phyloP scores from a whole-genome alignment of 371 early-diverging fungal species.

The Mucor irregularis region DNA sequence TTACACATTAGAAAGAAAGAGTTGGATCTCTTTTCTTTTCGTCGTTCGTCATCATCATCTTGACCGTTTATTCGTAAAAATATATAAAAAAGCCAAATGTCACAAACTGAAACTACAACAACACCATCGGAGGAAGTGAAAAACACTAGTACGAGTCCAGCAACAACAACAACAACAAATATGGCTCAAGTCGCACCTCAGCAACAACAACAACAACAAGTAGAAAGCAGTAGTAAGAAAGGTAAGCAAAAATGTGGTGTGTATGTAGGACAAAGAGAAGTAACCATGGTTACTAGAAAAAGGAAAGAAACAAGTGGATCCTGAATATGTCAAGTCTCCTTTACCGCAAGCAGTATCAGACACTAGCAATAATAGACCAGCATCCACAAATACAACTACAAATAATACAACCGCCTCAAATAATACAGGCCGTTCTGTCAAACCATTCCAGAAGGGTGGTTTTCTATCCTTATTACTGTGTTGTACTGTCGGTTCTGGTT shows the following conservation, averaged over 20 bases:
- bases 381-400: conserved; percentile 14
- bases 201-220: conserved; percentile 1
- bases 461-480: conserved; percentile 31
- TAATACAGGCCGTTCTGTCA: conserved; percentile 16
- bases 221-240: conserved; percentile 14
- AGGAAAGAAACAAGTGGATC: conserved; percentile 30
- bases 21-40: too few species aligned
- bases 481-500: conserved; percentile 33
- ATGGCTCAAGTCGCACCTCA: conserved; percentile 19
- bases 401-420: background rate
- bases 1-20: too few species aligned
- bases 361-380: conserved; percentile 6
- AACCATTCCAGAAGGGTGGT: conserved; percentile 31
- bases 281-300: conserved; percentile 12
- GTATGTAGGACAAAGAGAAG: conserved; percentile 24
- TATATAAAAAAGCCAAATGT: conserved; percentile 9
- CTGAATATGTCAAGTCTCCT: conserved; percentile 33
- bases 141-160: background rate
- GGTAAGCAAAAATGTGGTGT: background rate
- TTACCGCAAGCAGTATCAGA: conserved; percentile 3
- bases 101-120: conserved; percentile 20
- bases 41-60: conserved; percentile 2
- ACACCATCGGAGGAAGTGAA: conserved; percentile 9
- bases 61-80: background rate
- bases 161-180: conserved; percentile 2